Percentiles rank a stretch among this genome's conserved stretches.
phyloP scores from a whole-genome alignment of 2,329 filamentous ascomycete species.

The Claviceps sp. region DNA sequence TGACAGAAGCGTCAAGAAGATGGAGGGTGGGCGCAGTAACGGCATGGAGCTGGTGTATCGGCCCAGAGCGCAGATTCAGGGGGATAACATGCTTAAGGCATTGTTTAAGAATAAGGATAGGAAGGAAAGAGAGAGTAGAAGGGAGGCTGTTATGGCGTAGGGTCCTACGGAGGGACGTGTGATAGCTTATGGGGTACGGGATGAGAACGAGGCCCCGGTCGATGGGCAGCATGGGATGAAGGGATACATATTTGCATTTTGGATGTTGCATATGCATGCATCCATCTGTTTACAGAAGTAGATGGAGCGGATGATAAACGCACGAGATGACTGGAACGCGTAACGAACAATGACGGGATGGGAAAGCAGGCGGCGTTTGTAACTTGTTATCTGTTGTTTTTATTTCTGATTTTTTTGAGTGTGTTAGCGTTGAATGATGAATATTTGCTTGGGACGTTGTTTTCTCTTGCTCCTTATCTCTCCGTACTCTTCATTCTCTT shows the following conservation, averaged over 20 bases:
- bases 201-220: background rate
- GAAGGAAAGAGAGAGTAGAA: slow-evolving; percentile 24
- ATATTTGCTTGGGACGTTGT: background rate
- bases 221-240: background rate
- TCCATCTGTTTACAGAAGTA: background rate
- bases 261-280: background rate
- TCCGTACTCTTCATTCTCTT: background rate
- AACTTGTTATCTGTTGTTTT: background rate
- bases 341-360: background rate
- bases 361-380: background rate
- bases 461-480: background rate
- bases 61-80: slow-evolving; percentile 33
- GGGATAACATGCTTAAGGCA: slow-evolving; percentile 41
- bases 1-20: slow-evolving; percentile 16
- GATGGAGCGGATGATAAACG: background rate
- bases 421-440: background rate
- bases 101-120: slow-evolving; percentile 45
- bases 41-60: slow-evolving; percentile 26
- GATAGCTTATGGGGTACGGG: background rate
- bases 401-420: background rate
- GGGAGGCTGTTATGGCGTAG: slow-evolving; percentile 18
- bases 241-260: background rate
- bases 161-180: background rate
- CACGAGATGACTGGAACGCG: background rate
- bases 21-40: slow-evolving; percentile 24